Evolutionary conservation across 495 filamentous ascomycete species (phyloP).

Genomic region (Friedmanniomyces simplex): DNA sequence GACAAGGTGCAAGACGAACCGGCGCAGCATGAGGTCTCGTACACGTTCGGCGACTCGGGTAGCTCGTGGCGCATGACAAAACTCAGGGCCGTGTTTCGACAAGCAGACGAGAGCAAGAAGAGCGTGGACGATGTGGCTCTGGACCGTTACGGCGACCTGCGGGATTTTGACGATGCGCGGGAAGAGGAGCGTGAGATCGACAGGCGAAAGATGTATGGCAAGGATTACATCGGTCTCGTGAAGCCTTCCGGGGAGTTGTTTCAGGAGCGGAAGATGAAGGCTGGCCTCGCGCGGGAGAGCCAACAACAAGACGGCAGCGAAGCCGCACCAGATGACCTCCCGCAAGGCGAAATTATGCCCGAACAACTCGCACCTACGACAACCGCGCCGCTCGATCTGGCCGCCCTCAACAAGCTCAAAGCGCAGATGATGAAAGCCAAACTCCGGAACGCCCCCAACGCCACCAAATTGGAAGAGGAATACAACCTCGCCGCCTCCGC

Average conservation of each 20-base stretch:
- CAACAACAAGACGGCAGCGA: slow-evolving; percentile 33
- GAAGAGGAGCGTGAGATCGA: slow-evolving; percentile 94
- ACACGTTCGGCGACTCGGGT: slow-evolving; percentile 82
- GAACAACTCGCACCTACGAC: slow-evolving; percentile 32
- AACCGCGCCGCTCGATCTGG: slow-evolving; percentile 53
- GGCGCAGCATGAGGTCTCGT: slow-evolving; percentile 56
- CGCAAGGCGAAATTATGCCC: slow-evolving; percentile 36
- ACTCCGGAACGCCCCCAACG: slow-evolving; percentile 61
- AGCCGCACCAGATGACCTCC: slow-evolving; percentile 21
- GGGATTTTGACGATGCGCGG: slow-evolving; percentile 82
- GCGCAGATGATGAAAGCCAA: slow-evolving; percentile 93
- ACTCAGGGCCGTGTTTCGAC: slow-evolving; percentile 73
- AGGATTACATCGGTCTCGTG: slow-evolving; percentile 74
- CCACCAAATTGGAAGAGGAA: slow-evolving; percentile 66
- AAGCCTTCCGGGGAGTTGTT: slow-evolving; percentile 85
- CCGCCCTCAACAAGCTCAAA: slow-evolving; percentile 75
- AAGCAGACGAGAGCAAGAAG: slow-evolving; percentile 60
- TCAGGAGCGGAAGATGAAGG: slow-evolving; percentile 55
- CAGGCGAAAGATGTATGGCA: slow-evolving; percentile 70
- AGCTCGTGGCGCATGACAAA: slow-evolving; percentile 94
- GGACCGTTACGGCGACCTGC: slow-evolving; percentile 70
- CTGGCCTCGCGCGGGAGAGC: slow-evolving; percentile 32
- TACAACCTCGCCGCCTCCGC: slow-evolving; percentile 63
- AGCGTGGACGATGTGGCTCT: slow-evolving; percentile 69
- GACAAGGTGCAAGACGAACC: slow-evolving; percentile 39